Conservation (phyloP, 2,329 filamentous ascomycete species). For the Ophiognomonia clavigignenti-juglandacearum region DNA sequence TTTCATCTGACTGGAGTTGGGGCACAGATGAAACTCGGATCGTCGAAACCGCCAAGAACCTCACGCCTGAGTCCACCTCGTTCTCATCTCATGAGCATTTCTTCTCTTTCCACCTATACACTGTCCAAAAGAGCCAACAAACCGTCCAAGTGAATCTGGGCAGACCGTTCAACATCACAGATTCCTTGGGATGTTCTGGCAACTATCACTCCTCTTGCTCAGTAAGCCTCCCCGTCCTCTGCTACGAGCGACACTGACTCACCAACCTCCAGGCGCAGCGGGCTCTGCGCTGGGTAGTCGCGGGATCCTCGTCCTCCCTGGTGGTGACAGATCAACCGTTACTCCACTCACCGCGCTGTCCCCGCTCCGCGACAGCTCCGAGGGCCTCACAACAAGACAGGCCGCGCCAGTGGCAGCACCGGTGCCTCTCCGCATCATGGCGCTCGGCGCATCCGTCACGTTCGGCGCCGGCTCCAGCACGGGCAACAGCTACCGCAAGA, state of each 20-base stretch:
- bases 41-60: too few species aligned
- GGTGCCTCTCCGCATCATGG: constrained; percentile 19
- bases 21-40: too few species aligned
- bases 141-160: too few species aligned
- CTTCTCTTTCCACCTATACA: too few species aligned
- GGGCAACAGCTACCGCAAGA: constrained; percentile 21
- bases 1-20: too few species aligned
- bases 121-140: too few species aligned
- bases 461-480: constrained; percentile 20
- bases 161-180: background rate
- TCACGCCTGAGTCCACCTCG: too few species aligned
- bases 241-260: too few species aligned
- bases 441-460: constrained; percentile 21
- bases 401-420: too few species aligned
- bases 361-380: background rate
- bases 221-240: background rate
- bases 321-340: background rate
- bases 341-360: constrained; percentile 2
- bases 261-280: background rate
- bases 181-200: background rate
- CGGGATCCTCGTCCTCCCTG: constrained; percentile 4
- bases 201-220: background rate
- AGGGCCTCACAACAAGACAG: constrained; percentile 1
- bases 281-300: constrained; percentile 4
- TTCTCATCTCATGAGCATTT: too few species aligned